phyloP scores from a whole-genome alignment of 805 yeast species.

The Debaryomyces maramus region DNA sequence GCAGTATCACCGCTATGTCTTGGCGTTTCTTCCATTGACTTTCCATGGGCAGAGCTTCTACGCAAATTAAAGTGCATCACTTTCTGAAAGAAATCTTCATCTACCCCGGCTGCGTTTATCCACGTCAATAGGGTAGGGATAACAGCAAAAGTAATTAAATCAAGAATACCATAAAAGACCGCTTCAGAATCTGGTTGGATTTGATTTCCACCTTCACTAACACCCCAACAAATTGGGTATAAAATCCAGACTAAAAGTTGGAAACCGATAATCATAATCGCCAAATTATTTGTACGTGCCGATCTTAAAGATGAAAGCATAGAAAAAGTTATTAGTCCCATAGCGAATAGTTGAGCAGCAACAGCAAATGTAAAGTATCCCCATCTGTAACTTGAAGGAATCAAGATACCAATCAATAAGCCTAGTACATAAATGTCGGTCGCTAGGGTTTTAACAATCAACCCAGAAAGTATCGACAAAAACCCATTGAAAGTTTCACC shows the following conservation, averaged over 20 bases:
- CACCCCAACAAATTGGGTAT: constrained; percentile 52
- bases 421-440: constrained; percentile 52
- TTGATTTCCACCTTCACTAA: constrained; percentile 63
- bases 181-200: constrained; percentile 60
- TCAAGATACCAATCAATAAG: constrained; percentile 56
- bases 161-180: constrained; percentile 60
- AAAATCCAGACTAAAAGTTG: constrained; percentile 47
- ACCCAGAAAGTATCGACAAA: constrained; percentile 32
- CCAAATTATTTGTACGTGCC: constrained; percentile 9
- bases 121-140: constrained; percentile 41
- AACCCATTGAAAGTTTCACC: constrained; percentile 28
- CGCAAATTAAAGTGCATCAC: constrained; percentile 11
- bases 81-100: constrained; percentile 29
- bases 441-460: constrained; percentile 44
- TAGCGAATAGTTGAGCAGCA: constrained; percentile 41
- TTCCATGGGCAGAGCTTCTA: constrained; percentile 15
- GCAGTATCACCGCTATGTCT: constrained; percentile 49
- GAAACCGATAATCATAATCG: constrained; percentile 23
- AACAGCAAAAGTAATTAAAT: constrained; percentile 44
- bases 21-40: constrained; percentile 29
- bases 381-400: constrained; percentile 61
- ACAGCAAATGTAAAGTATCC: constrained; percentile 63
- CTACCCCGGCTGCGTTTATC: constrained; percentile 22
- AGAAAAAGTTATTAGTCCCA: constrained; percentile 27
- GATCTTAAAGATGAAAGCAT: constrained; percentile 6